phyloP scores from a whole-genome alignment of 208 protist genomes.

The Trypanosoma avium region DNA sequence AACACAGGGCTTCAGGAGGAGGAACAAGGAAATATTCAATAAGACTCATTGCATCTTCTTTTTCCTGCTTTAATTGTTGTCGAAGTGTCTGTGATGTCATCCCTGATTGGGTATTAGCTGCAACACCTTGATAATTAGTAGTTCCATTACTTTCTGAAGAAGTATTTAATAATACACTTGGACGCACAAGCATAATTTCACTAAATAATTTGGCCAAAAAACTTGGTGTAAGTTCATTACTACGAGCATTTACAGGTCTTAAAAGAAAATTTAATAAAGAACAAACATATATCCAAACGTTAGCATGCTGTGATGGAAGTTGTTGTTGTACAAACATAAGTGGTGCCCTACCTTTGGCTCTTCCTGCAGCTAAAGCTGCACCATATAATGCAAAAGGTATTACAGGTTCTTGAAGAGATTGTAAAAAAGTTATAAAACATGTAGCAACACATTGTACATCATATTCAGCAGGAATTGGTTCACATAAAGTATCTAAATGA shows the following conservation, averaged over 20 bases:
- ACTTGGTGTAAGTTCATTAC: slow-evolving; percentile 61
- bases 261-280: slow-evolving; percentile 86
- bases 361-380: slow-evolving; percentile 50
- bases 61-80: slow-evolving; percentile 66
- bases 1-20: slow-evolving; percentile 45
- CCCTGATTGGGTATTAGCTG: slow-evolving; percentile 37
- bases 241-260: slow-evolving; percentile 42
- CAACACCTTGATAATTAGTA: slow-evolving; percentile 30
- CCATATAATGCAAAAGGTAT: slow-evolving; percentile 74
- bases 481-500: slow-evolving; percentile 57
- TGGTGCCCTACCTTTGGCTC: slow-evolving; percentile 48
- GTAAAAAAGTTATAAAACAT: slow-evolving; percentile 76
- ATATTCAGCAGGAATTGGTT: slow-evolving; percentile 31
- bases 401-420: slow-evolving; percentile 76
- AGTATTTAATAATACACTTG: slow-evolving; percentile 9
- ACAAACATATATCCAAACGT: slow-evolving; percentile 83
- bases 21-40: slow-evolving; percentile 77
- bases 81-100: slow-evolving; percentile 59
- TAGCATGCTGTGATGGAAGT: slow-evolving; percentile 80
- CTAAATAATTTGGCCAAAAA: slow-evolving; percentile 72
- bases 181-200: slow-evolving; percentile 56
- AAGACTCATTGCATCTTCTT: slow-evolving; percentile 59
- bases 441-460: slow-evolving; percentile 52
- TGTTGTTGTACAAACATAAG: slow-evolving; percentile 54
- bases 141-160: slow-evolving; percentile 1